phyloP scores from a whole-genome alignment of 371 early-diverging fungal species.

The Entomophthora muscae region DNA sequence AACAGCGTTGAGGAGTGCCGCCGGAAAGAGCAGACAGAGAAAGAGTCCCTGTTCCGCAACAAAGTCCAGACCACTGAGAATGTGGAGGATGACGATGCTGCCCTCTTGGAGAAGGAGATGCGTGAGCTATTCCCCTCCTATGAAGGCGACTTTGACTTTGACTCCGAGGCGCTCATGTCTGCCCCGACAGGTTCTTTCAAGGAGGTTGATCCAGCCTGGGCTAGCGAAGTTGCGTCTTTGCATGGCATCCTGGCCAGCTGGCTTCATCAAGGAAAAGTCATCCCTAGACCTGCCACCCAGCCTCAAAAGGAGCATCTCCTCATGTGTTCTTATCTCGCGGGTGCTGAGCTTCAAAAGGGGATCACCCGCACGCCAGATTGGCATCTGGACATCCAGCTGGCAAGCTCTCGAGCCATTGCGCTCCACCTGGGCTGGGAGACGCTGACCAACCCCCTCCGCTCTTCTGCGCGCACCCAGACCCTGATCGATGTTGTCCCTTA shows the following conservation, averaged over 20 bases:
- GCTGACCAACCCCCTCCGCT: conserved; percentile 1
- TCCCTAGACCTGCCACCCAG: background rate
- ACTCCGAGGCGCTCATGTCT: background rate
- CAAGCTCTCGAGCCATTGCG: background rate
- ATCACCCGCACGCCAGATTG: background rate
- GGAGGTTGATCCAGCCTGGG: background rate
- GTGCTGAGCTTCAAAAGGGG: background rate
- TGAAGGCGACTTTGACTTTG: conserved; percentile 9
- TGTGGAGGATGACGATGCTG: conserved; percentile 30
- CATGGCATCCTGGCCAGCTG: background rate
- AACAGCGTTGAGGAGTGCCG: conserved; percentile 47
- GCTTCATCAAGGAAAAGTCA: background rate
- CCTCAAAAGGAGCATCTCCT: background rate
- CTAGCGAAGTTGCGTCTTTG: background rate
- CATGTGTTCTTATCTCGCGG: background rate
- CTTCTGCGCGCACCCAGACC: conserved; percentile 10
- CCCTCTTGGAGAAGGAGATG: conserved; percentile 22
- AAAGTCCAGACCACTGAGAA: conserved; percentile 12
- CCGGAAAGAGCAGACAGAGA: conserved; percentile 41
- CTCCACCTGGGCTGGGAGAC: background rate
- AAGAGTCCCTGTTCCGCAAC: conserved; percentile 53
- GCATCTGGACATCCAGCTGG: conserved; percentile 1
- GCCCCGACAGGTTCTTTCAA: background rate
- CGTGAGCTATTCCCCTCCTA: conserved; percentile 13
- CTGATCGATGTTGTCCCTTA: conserved; percentile 30